Evolutionary conservation across 225 moss, liverwort and hornwort species (phyloP), one percentile per base, ranked within the genome.

Genomic region (Pseudisothecium myosuroides): DNA sequence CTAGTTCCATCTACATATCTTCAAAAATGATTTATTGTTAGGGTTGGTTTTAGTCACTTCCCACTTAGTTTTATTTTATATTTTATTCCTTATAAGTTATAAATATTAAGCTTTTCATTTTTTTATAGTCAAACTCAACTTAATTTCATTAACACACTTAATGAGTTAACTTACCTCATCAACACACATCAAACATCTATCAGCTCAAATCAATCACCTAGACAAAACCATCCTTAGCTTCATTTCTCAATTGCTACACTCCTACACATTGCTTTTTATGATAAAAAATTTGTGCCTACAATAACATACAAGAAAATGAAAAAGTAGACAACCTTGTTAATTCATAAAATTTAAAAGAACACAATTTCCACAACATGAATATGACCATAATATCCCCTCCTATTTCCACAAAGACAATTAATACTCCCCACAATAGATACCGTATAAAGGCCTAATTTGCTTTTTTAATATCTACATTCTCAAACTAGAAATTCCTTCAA

Each of bases 111-210:
- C 9, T 72, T 20, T 43, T 10, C 1, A 27, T 27, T 45, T 26
- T n/a, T 4, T 45, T 17, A 14, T 0, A 18, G 0, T 5, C 1
- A 29, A 3, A 2, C 0, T 18, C 11, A 47, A 47, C 0, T 47
- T 18, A 47, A 74, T 31, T 74, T n/a, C n/a, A n/a, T n/a, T n/a
- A n/a, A n/a, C n/a, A n/a, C n/a, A n/a, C n/a, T n/a, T n/a, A n/a
- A n/a, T n/a, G n/a, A n/a, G n/a, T n/a, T n/a, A n/a, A n/a, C n/a
- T n/a, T 17, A 73, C 11, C 2, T 47, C 17, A 29, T 73, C 6
- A 17, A 11, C 6, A 45, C 4, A 17, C 17, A 73, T 73, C 10
- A 17, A 73, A 45, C 28, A 45, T 45, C 6, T 16, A 73, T 73
- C 1, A 1, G 6, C 18, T 74, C 29, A 74, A 74, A 47, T 11